These are phyloP conservation scores for Austroboletus eburneus DNA, from an alignment of 768 basidiomycete species.

Conservation along the genomic window DNA sequence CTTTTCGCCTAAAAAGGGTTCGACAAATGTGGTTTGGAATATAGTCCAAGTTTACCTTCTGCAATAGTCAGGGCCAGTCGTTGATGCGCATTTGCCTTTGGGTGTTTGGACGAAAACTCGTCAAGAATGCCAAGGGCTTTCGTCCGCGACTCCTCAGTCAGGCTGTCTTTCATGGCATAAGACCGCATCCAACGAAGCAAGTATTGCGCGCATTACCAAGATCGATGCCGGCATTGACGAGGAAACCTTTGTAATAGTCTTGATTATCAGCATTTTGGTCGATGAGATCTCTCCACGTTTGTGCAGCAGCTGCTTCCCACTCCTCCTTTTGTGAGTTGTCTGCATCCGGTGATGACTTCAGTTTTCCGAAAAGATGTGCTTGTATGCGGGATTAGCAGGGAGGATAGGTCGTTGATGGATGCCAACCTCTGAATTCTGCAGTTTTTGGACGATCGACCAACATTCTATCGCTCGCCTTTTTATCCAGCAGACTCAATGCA, in stretches of 20 bases:
- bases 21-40: neutral
- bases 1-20: slow-evolving; percentile 44
- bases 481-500: slow-evolving; percentile 61
- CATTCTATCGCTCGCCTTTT: slow-evolving; percentile 54
- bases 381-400: slow-evolving; percentile 9
- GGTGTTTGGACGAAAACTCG: slow-evolving; percentile 57
- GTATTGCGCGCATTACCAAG: slow-evolving; percentile 45
- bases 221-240: slow-evolving; percentile 60
- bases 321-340: slow-evolving; percentile 23
- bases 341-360: slow-evolving; percentile 22
- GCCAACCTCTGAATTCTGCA: slow-evolving; percentile 62
- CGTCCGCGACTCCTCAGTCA: slow-evolving; percentile 46
- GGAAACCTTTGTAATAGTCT: slow-evolving; percentile 74
- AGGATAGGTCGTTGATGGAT: neutral
- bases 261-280: slow-evolving; percentile 82
- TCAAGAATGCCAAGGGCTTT: slow-evolving; percentile 56
- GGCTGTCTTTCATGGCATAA: slow-evolving; percentile 30
- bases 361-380: slow-evolving; percentile 78
- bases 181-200: slow-evolving; percentile 2
- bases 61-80: slow-evolving; percentile 72
- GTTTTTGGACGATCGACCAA: slow-evolving; percentile 71
- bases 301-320: slow-evolving; percentile 63
- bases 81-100: slow-evolving; percentile 65
- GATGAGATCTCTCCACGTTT: slow-evolving; percentile 76
- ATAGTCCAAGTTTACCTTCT: slow-evolving; percentile 33